Conservation (phyloP, 1,284 basidiomycete species). For the Cutaneotrichosporon curvatum region DNA sequence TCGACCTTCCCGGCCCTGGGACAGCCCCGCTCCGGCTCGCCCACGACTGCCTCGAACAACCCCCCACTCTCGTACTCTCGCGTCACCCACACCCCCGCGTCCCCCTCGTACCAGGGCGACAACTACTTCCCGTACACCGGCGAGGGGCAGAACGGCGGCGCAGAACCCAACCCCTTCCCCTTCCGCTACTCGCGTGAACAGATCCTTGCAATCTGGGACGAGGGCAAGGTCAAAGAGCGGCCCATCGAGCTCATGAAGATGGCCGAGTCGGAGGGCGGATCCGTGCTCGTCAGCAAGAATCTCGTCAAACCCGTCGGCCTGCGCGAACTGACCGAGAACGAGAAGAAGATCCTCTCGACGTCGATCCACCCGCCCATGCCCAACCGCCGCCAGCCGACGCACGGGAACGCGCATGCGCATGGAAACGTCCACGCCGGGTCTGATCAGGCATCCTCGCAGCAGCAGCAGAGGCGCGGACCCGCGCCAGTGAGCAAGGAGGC, state of each 20-base stretch:
- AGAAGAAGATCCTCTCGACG: constrained; percentile 56
- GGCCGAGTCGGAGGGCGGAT: constrained; percentile 67
- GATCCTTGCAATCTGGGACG: constrained; percentile 73
- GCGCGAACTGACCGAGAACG: constrained; percentile 69
- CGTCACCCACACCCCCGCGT: constrained; percentile 44
- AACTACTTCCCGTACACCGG: constrained; percentile 54
- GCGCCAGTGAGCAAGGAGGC: constrained; percentile 2
- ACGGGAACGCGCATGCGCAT: constrained; percentile 1
- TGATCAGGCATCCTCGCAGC: too few species aligned
- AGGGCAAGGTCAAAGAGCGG: constrained; percentile 62
- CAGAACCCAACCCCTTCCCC: constrained; percentile 49
- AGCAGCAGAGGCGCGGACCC: not conserved
- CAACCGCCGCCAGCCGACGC: constrained; percentile 20
- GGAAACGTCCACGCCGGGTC: not conserved
- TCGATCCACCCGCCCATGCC: constrained; percentile 34
- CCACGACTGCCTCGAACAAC: constrained; percentile 29
- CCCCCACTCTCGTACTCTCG: constrained; percentile 60
- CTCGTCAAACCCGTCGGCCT: constrained; percentile 65
- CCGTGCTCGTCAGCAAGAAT: constrained; percentile 70
- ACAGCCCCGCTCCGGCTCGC: constrained; percentile 25
- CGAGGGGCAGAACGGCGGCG: constrained; percentile 23
- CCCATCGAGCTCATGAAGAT: constrained; percentile 62
- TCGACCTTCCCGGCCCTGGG: constrained; percentile 36
- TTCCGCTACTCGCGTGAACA: constrained; percentile 83
- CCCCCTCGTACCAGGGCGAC: constrained; percentile 46